phyloP scores from a whole-genome alignment of 805 yeast species.

The Yamadazyma endophytica region DNA sequence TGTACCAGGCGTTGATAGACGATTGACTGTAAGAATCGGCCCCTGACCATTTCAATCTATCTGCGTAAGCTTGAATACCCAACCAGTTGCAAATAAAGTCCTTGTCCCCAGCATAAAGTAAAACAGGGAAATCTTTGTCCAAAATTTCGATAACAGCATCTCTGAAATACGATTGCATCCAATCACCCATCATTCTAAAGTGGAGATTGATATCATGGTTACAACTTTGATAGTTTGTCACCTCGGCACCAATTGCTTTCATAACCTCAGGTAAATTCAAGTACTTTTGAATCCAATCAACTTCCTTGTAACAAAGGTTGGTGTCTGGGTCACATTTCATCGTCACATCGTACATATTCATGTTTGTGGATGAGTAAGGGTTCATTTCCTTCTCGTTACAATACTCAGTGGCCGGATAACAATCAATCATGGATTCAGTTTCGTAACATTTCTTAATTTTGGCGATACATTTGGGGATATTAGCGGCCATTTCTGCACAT shows the following conservation, averaged over 20 bases:
- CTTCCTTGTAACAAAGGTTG: constrained; percentile 42
- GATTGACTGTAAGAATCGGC: constrained; percentile 11
- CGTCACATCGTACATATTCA: constrained; percentile 56
- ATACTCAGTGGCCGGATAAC: constrained; percentile 88
- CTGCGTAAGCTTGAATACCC: constrained; percentile 64
- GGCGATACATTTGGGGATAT: constrained; percentile 61
- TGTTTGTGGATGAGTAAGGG: constrained; percentile 35
- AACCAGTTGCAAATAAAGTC: constrained; percentile 90
- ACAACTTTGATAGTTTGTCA: constrained; percentile 40
- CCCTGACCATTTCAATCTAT: constrained; percentile 14
- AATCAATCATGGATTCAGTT: constrained; percentile 64
- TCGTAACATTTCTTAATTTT: constrained; percentile 72
- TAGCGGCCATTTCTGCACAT: constrained; percentile 26
- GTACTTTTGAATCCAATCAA: constrained; percentile 43
- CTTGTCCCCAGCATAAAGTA: constrained; percentile 86
- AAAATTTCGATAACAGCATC: constrained; percentile 41
- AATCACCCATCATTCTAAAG: constrained; percentile 51
- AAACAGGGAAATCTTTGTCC: constrained; percentile 60
- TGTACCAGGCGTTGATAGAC: constrained; percentile 31
- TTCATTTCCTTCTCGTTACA: constrained; percentile 20
- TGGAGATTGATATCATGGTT: constrained; percentile 40
- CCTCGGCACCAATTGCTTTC: constrained; percentile 48
- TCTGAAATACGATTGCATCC: constrained; percentile 61
- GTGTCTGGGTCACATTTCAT: constrained; percentile 38
- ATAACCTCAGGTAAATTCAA: constrained; percentile 50